phyloP scores from a whole-genome alignment of 257 asterid species.

The Rubia yunnanensis region DNA sequence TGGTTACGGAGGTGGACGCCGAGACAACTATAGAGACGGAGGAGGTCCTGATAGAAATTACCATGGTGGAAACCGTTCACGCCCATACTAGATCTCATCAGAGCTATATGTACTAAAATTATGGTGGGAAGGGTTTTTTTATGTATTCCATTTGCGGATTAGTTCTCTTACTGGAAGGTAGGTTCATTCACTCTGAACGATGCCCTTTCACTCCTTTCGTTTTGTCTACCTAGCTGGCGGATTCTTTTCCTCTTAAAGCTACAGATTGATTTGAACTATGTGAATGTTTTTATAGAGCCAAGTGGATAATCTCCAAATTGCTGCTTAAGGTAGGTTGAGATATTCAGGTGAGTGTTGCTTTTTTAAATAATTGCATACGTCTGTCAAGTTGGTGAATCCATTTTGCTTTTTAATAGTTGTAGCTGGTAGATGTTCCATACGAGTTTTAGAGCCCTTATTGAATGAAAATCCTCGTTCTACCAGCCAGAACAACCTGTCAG shows the following conservation, averaged over 20 bases:
- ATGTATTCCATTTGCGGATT: constrained; percentile 55
- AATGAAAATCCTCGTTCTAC: neutral
- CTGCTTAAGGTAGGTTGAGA: constrained; percentile 81
- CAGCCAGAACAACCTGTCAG: neutral
- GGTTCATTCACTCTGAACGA: constrained; percentile 55
- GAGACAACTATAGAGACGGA: constrained; percentile 78
- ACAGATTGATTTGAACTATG: constrained; percentile 64
- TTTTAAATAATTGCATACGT: constrained; percentile 2
- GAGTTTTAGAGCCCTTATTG: neutral
- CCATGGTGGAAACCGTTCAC: constrained; percentile 92
- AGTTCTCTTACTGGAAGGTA: constrained; percentile 89
- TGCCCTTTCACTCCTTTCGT: constrained; percentile 38
- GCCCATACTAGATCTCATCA: constrained; percentile 61
- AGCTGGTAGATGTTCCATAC: neutral
- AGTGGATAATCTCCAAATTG: constrained; percentile 88
- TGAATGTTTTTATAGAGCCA: constrained; percentile 83
- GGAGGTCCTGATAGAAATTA: constrained; percentile 91
- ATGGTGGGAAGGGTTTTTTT: constrained; percentile 55
- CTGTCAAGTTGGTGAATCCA: neutral
- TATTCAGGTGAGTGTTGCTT: constrained; percentile 97
- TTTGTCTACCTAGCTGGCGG: constrained; percentile 35
- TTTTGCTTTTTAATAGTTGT: neutral
- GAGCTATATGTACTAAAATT: constrained; percentile 66
- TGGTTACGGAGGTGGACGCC: constrained; percentile 77
- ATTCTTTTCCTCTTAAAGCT: constrained; percentile 27